Conservation (phyloP, 306 rosid species). For the Cajanus cajan region DNA sequence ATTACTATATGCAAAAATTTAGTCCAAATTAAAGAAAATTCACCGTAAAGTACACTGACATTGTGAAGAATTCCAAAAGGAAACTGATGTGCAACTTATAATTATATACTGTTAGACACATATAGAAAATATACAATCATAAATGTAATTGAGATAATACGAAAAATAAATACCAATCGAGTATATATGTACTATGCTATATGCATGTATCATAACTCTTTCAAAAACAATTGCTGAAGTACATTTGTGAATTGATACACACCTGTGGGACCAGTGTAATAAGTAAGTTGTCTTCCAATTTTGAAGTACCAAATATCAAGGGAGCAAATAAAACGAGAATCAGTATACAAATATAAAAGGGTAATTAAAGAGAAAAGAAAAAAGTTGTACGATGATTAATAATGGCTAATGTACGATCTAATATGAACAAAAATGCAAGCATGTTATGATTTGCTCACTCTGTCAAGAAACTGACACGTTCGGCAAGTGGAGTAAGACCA, state of each 20-base stretch:
- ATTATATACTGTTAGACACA: no score
- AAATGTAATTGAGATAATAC: no score
- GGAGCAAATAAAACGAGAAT: background rate
- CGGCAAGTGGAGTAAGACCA: slow-evolving; percentile 83
- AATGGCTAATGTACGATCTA: background rate
- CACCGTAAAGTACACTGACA: background rate
- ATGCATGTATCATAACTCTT: no score
- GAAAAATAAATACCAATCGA: no score
- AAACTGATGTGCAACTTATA: no score
- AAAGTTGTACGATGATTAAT: background rate
- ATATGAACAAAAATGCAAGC: background rate
- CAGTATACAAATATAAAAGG: background rate
- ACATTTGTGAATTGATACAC: slow-evolving; percentile 11
- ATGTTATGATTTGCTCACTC: slow-evolving; percentile 54
- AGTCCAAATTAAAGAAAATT: background rate
- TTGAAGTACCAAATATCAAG: slow-evolving; percentile 7
- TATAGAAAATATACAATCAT: no score
- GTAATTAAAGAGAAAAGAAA: background rate
- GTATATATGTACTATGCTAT: no score
- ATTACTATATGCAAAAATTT: background rate
- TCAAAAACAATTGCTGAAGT: background rate
- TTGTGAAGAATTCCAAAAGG: background rate
- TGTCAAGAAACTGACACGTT: slow-evolving; percentile 85
- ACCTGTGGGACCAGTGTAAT: slow-evolving; percentile 97
- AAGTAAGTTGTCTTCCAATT: slow-evolving; percentile 65